Conservation (phyloP, 2,329 filamentous ascomycete genomes). For the Pseudopyricularia javanii region DNA sequence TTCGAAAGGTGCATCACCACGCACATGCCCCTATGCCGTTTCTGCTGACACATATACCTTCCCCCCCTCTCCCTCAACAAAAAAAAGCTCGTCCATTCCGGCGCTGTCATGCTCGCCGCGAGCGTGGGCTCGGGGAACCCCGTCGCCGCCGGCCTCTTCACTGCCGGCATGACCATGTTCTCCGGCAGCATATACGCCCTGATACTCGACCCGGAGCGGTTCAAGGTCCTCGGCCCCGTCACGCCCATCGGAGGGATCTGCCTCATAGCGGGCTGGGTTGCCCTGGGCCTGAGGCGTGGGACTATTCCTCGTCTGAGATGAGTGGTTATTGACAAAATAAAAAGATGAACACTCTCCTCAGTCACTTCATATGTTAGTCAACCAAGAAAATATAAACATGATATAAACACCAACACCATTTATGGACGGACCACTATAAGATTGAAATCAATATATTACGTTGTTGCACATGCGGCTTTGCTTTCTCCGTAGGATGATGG, state of each 20-base stretch:
- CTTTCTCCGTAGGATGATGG: background rate
- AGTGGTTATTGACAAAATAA: background rate
- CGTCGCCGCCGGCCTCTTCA: conserved; percentile 44
- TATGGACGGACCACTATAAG: background rate
- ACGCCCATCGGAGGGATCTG: conserved; percentile 53
- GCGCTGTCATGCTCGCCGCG: conserved; percentile 45
- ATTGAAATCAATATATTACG: background rate
- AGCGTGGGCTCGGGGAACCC: conserved; percentile 44
- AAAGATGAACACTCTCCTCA: background rate
- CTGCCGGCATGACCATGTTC: conserved; percentile 55
- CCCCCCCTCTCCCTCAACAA: background rate
- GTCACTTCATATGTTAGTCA: background rate
- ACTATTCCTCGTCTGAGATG: background rate
- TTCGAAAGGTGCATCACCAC: no score
- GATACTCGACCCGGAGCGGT: conserved; percentile 46
- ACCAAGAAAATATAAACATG: background rate
- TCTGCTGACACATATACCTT: background rate
- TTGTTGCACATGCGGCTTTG: background rate
- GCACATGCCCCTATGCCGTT: no score
- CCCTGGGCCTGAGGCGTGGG: conserved; percentile 14
- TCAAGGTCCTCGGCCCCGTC: conserved; percentile 48
- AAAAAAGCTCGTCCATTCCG: conserved; percentile 46
- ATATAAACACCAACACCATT: background rate
- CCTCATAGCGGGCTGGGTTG: conserved; percentile 52
- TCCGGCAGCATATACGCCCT: conserved; percentile 54